Percentiles rank a stretch among this genome's conserved stretches.
Evolutionary conservation across 768 basidiomycete species (phyloP).

Genomic region (Rhizopogon salebrosus): DNA sequence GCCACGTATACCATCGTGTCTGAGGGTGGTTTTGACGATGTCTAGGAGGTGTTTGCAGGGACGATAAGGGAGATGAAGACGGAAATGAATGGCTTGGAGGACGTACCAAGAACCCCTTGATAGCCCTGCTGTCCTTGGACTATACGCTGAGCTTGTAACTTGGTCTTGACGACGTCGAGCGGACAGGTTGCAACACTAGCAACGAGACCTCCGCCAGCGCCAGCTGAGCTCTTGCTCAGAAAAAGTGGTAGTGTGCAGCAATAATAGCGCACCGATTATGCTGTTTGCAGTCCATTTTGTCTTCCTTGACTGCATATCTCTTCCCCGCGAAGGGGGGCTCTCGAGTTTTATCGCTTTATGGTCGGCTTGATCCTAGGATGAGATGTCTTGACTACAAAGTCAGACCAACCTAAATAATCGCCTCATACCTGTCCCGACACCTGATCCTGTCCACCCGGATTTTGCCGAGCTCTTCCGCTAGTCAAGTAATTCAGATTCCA

Average conservation of each 20-base stretch:
- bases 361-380: not conserved
- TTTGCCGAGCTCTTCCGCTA: not conserved
- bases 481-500: no score
- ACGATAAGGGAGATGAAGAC: constrained; percentile 15
- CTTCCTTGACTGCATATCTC: constrained; percentile 59
- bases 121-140: constrained; percentile 68
- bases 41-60: constrained; percentile 27
- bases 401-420: not conserved
- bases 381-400: not conserved
- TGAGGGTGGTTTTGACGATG: constrained; percentile 51
- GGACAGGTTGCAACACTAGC: constrained; percentile 94
- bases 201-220: constrained; percentile 91
- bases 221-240: constrained; percentile 46
- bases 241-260: not conserved
- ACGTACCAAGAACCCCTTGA: constrained; percentile 69
- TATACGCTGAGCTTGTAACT: constrained; percentile 87
- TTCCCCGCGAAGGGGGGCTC: constrained; percentile 51
- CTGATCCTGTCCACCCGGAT: not conserved
- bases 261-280: constrained; percentile 63
- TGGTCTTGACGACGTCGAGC: constrained; percentile 96
- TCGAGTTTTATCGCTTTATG: not conserved
- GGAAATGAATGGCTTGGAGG: constrained; percentile 2
- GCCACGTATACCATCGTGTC: constrained; percentile 75
- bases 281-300: constrained; percentile 70
- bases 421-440: not conserved